Conservation (phyloP, 768 basidiomycete species). For the Suillus subalutaceus region DNA sequence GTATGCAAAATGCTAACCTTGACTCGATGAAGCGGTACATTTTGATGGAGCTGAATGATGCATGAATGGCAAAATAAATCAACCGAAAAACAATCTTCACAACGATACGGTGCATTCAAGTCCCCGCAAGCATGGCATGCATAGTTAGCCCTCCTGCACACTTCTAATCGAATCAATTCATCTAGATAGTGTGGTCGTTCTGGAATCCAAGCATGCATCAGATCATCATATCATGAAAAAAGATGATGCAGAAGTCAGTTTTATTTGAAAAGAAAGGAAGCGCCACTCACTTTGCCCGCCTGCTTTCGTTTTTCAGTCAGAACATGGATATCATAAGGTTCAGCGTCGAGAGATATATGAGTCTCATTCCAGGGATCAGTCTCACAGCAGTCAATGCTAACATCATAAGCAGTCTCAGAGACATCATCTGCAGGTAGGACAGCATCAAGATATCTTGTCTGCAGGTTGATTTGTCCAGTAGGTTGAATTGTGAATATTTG, state of each 20-base stretch:
- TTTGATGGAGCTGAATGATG: slow-evolving; percentile 7
- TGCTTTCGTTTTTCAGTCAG: background rate
- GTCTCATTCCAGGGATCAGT: slow-evolving; percentile 2
- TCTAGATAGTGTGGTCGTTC: slow-evolving; percentile 6
- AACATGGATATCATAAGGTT: background rate
- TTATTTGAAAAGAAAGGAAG: background rate
- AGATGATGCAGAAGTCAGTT: background rate
- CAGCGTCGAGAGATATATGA: background rate
- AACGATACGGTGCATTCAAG: background rate
- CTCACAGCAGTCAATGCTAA: background rate
- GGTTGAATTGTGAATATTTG: background rate
- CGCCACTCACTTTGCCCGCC: background rate
- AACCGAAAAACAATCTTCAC: slow-evolving; percentile 17
- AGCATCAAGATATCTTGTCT: slow-evolving; percentile 1
- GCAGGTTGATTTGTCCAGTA: background rate
- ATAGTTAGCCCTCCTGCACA: background rate
- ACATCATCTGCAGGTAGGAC: background rate
- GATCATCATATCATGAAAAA: background rate
- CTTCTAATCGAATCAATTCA: slow-evolving; percentile 12
- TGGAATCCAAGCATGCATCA: background rate
- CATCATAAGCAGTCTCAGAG: background rate
- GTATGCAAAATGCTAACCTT: slow-evolving; percentile 13
- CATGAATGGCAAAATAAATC: slow-evolving; percentile 12
- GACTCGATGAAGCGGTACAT: slow-evolving; percentile 19
- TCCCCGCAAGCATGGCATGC: slow-evolving; percentile 3